Evolutionary conservation across 2,329 filamentous ascomycete species (phyloP).

Genomic region (Fusarium sterilihyphosum): DNA sequence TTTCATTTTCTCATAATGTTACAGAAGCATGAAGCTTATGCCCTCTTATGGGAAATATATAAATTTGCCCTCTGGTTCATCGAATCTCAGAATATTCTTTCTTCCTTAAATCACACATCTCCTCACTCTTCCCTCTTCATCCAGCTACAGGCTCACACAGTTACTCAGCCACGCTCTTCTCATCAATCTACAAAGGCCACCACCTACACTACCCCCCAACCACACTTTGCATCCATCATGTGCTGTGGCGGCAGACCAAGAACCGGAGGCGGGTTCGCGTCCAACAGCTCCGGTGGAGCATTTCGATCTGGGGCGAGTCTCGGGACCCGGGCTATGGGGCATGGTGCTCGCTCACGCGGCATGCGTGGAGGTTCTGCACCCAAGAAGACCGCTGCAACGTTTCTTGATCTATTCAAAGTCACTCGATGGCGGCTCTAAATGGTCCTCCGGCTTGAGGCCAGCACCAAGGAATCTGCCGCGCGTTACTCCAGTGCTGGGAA

Average conservation of each 20-base stretch:
- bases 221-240: background rate
- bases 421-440: background rate
- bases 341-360: background rate
- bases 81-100: no score
- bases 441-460: background rate
- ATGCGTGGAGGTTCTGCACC: background rate
- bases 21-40: no score
- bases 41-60: fast-evolving
- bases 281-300: background rate
- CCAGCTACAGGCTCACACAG: no score
- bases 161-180: no score
- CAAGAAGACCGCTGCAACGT: fast-evolving
- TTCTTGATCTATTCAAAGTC: fast-evolving
- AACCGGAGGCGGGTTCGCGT: no score
- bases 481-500: no score
- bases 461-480: no score
- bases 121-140: no score
- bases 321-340: background rate
- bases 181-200: no score
- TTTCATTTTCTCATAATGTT: no score
- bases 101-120: no score
- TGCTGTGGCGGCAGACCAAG: background rate
- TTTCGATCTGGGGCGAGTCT: background rate
- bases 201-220: fast-evolving
- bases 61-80: fast-evolving